Evolutionary conservation across 192 early-diverging fungal species (phyloP), one percentile per base, ranked within the genome.

Genomic region (Coemansia erecta): DNA sequence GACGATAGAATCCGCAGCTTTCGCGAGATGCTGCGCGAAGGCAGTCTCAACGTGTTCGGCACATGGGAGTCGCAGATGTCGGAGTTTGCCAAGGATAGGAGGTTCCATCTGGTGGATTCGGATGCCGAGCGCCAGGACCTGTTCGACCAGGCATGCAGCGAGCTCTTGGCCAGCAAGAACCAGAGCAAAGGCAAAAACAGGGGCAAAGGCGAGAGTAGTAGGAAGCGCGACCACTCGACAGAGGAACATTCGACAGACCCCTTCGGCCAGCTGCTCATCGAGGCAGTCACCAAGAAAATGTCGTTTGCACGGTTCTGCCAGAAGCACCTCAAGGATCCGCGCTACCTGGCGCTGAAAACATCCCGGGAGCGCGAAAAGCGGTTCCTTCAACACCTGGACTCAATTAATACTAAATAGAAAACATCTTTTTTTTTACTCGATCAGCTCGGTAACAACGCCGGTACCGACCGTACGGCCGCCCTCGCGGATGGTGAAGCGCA

Each of bases 401-500:
- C 52, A 8, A 35, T 63, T 13, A 31, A 31, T 31, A 7, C 28
- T 31, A 31, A 31, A 31, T 31, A 31, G 28, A 31, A 31, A 31
- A 31, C 28, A 26, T 63, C 24, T 21, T 13, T 54, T 40, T 18
- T 21, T 18, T 78, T 85, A 91, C 63, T 87, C 86, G 42, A 90
- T 52, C 31, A 92, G 73, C 51, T 92, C 86, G 55, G 89, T 82
- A 47, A 94, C 83, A 51, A 95, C 87, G 81, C 90, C 95, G 18
- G 95, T 97, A 56, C 97, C 97, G 51, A 99, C 94, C 14, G 97
- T 99, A 70, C 89, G 93, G 22, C 94, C 93, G 68, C 97, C 97
- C 78, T 99, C 95, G 66, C 95, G 92, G 50, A 99, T 88, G 52
- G 97, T 97, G 84, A 97, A 99, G 64, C 95, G 87, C 81, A 94